phyloP scores from a whole-genome alignment of 1,139 yeast genomes.

The Yamadazyma dendronema region DNA sequence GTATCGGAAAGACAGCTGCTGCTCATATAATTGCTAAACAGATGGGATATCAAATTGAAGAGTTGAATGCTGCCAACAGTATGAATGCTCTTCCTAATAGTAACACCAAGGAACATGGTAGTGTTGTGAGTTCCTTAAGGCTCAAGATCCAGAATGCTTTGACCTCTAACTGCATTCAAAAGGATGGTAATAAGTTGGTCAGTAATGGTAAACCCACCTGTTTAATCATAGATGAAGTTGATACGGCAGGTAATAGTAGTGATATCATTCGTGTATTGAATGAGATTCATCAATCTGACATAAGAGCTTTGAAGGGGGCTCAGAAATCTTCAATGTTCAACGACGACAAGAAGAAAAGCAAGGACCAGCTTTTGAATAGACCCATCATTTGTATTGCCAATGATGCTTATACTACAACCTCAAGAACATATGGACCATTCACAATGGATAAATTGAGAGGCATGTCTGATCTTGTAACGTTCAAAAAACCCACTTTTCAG shows the following conservation, averaged over 20 bases:
- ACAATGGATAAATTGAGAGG: slow-evolving; percentile 73
- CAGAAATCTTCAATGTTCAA: slow-evolving; percentile 8
- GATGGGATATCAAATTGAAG: slow-evolving; percentile 77
- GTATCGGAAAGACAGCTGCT: slow-evolving; percentile 91
- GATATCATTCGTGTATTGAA: slow-evolving; percentile 73
- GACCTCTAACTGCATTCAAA: slow-evolving; percentile 58
- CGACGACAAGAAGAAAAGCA: slow-evolving; percentile 21
- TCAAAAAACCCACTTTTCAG: slow-evolving; percentile 55
- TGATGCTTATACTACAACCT: slow-evolving; percentile 63
- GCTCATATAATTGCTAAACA: slow-evolving; percentile 84
- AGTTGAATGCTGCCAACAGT: slow-evolving; percentile 85
- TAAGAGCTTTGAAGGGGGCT: slow-evolving; percentile 37
- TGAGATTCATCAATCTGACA: slow-evolving; percentile 62
- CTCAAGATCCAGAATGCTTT: slow-evolving; percentile 67
- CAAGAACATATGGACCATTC: slow-evolving; percentile 30
- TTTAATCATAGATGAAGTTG: slow-evolving; percentile 84
- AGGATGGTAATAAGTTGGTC: slow-evolving; percentile 16
- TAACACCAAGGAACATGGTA: slow-evolving; percentile 11
- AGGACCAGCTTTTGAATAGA: slow-evolving; percentile 52
- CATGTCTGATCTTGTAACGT: slow-evolving; percentile 66
- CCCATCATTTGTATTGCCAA: slow-evolving; percentile 94
- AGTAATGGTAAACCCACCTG: slow-evolving; percentile 65
- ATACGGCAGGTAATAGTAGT: slow-evolving; percentile 72
- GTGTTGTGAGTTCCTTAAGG: slow-evolving; percentile 30
- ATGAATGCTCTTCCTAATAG: slow-evolving; percentile 37